Percentiles rank a stretch among this genome's conserved stretches.
These are phyloP conservation scores for Inonotus hispidus DNA, from an alignment of 1,284 basidiomycete genomes.

Conservation along the genomic window DNA sequence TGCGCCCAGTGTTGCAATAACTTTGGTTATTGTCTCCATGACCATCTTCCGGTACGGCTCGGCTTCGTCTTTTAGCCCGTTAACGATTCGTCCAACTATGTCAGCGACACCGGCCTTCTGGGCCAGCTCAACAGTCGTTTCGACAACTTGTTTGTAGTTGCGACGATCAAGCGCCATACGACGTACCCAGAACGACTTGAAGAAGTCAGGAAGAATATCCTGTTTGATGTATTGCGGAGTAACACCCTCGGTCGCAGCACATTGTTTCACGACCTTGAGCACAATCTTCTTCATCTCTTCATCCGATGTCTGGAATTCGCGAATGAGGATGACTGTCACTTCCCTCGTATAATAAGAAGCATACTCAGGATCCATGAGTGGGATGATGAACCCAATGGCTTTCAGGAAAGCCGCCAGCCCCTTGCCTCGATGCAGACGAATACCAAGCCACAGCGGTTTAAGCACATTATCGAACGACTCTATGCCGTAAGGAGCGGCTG, in stretches of 20 bases:
- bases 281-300: constrained; percentile 99
- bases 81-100: constrained; percentile 92
- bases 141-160: constrained; percentile 96
- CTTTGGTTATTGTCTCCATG: constrained; percentile 99
- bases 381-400: constrained; percentile 99
- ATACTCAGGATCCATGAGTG: constrained; percentile 99
- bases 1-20: constrained; percentile 87
- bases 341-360: constrained; percentile 98
- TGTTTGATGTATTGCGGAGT: constrained; percentile 91
- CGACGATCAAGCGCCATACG: constrained; percentile 96
- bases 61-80: constrained; percentile 94
- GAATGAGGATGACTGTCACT: constrained; percentile 95
- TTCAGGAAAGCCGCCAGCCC: constrained; percentile 98
- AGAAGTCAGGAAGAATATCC: constrained; percentile 99
- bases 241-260: constrained; percentile 96
- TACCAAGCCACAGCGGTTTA: constrained; percentile 97
- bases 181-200: constrained; percentile 98
- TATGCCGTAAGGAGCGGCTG: constrained; percentile 98
- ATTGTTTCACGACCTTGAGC: constrained; percentile 98
- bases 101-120: constrained; percentile 96
- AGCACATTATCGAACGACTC: constrained; percentile 98
- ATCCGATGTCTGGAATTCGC: constrained; percentile 98
- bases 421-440: constrained; percentile 96
- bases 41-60: constrained; percentile 99
- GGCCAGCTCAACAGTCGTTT: constrained; percentile 96